Percentiles rank a stretch among this genome's conserved stretches.
Evolutionary conservation across 192 early-diverging fungal genomes (phyloP).

Genomic region (Coemansia furcata): DNA sequence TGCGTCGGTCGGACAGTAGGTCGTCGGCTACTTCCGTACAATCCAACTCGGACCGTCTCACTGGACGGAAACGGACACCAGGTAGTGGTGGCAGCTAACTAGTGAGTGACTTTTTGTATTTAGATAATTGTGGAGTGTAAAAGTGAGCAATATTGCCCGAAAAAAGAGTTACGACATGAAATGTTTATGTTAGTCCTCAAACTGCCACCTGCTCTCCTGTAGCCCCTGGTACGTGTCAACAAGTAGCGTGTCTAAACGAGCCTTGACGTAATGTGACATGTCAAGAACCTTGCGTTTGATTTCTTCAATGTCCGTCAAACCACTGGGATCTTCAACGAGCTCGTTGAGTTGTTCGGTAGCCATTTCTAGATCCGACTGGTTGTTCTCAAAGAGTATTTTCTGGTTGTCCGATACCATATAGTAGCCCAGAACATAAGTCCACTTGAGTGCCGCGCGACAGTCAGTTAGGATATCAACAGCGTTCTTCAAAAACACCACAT

Average conservation of each 20-base stretch:
- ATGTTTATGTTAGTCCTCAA: constrained; percentile 21
- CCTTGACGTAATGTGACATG: constrained; percentile 89
- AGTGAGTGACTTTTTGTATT: background rate
- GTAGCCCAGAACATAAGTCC: constrained; percentile 97
- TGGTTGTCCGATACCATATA: constrained; percentile 84
- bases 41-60: constrained; percentile 24
- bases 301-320: constrained; percentile 65
- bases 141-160: background rate
- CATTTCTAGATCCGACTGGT: constrained; percentile 98
- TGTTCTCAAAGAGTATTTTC: constrained; percentile 94
- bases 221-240: constrained; percentile 87
- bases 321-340: constrained; percentile 82
- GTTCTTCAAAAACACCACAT: constrained; percentile 93
- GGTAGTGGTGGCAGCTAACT: background rate
- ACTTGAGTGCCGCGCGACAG: constrained; percentile 91
- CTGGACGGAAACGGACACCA: constrained; percentile 19
- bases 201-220: constrained; percentile 78
- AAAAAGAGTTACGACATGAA: constrained; percentile 48
- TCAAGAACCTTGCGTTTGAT: constrained; percentile 86
- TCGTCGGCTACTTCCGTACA: constrained; percentile 40
- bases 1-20: constrained; percentile 28
- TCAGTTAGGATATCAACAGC: constrained; percentile 87
- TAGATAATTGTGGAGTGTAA: background rate
- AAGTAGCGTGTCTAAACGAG: constrained; percentile 82
- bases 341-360: constrained; percentile 94